phyloP scores from a whole-genome alignment of 1,284 basidiomycete species.

The Rhodotorula sp. region DNA sequence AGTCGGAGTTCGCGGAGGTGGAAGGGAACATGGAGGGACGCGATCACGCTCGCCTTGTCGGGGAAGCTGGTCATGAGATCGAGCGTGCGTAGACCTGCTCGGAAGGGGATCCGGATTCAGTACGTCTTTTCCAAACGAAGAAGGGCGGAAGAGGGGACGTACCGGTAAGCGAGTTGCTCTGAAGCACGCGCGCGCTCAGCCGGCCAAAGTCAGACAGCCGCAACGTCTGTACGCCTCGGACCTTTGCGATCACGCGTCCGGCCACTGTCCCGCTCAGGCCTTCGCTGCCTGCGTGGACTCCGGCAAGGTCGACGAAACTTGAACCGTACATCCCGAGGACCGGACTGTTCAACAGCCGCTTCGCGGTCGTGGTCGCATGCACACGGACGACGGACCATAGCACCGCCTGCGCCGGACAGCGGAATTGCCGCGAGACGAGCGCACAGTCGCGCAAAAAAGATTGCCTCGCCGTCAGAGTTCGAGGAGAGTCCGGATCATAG shows the following conservation, averaged over 20 bases:
- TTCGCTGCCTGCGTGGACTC: slow-evolving; percentile 24
- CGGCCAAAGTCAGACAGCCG: slow-evolving; percentile 27
- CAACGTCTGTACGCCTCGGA: slow-evolving; percentile 11
- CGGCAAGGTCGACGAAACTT: slow-evolving; percentile 12
- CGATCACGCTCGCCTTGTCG: slow-evolving; percentile 19
- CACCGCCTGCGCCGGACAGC: slow-evolving; percentile 20
- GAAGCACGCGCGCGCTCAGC: slow-evolving; percentile 15
- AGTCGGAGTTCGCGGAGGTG: slow-evolving; percentile 21
- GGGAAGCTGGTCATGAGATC: slow-evolving; percentile 26
- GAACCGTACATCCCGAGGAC: slow-evolving; percentile 10
- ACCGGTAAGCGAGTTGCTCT: slow-evolving; percentile 25
- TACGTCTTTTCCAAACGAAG: not conserved
- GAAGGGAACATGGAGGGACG: slow-evolving; percentile 22
- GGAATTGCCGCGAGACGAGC: slow-evolving; percentile 13
- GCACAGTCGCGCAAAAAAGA: slow-evolving; percentile 2
- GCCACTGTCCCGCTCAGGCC: slow-evolving; percentile 28
- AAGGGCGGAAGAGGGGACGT: not conserved
- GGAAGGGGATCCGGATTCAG: fast-evolving
- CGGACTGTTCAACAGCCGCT: slow-evolving; percentile 8
- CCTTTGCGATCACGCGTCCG: slow-evolving; percentile 18
- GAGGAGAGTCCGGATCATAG: slow-evolving; percentile 8
- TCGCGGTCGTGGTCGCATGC: slow-evolving; percentile 5
- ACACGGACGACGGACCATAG: slow-evolving; percentile 18
- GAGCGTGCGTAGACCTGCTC: slow-evolving; percentile 16
- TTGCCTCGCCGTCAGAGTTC: not conserved